Evolutionary conservation across 2,329 filamentous ascomycete genomes (phyloP).

Genomic region (Arthrobotrys sinensis): DNA sequence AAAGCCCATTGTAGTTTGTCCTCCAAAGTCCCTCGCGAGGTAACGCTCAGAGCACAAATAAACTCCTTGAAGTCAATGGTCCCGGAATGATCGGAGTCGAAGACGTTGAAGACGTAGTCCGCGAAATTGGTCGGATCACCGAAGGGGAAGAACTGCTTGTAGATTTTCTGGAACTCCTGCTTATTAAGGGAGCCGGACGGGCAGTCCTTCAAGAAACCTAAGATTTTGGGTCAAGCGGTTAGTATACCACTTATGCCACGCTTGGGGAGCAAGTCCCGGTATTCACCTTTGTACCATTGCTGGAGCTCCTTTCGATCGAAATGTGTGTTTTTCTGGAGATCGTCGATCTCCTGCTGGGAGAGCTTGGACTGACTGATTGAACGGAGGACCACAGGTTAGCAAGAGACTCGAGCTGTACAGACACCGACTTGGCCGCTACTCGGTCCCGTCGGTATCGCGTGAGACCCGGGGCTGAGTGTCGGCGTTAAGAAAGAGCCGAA

Average conservation of each 20-base stretch:
- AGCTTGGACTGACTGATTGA: slow-evolving; percentile 93
- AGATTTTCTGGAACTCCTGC: slow-evolving; percentile 99
- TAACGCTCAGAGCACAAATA: slow-evolving; percentile 97
- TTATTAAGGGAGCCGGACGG: slow-evolving; percentile 97
- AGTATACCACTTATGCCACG: no score
- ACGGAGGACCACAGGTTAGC: not conserved
- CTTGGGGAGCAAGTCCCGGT: not conserved
- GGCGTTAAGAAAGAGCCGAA: slow-evolving; percentile 23
- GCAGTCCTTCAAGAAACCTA: slow-evolving; percentile 98
- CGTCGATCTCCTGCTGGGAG: slow-evolving; percentile 92
- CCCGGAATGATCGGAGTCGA: slow-evolving; percentile 96
- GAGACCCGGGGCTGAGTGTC: slow-evolving; percentile 26
- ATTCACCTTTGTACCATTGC: slow-evolving; percentile 98
- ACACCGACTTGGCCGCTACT: not conserved
- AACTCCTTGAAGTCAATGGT: slow-evolving; percentile 99
- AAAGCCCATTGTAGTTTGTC: slow-evolving; percentile 99
- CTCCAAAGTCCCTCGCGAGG: slow-evolving; percentile 97
- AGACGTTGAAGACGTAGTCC: slow-evolving; percentile 99
- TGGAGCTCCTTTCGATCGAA: slow-evolving; percentile 99
- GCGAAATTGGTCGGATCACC: slow-evolving; percentile 97
- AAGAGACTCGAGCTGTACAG: not conserved
- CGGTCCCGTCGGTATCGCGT: slow-evolving; percentile 13
- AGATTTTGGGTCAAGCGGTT: no score
- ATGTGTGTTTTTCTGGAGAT: slow-evolving; percentile 96
- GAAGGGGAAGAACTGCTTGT: slow-evolving; percentile 99